Evolutionary conservation across 805 yeast species (phyloP), one percentile per base, ranked within the genome.

Genomic region (Yamadazyma insecticola): DNA sequence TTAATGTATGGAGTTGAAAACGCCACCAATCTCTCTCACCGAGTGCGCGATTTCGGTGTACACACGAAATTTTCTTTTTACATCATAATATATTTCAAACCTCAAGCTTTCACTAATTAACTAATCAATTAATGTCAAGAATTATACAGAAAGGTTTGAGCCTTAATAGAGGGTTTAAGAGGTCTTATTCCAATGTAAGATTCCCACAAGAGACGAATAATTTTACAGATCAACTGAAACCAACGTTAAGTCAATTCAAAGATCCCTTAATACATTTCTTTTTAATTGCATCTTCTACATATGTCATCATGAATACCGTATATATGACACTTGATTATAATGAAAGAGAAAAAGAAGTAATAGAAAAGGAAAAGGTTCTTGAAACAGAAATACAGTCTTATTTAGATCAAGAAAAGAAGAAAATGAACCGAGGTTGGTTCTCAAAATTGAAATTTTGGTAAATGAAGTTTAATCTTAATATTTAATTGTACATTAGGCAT

Each of bases 251-350:
- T 13, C 63, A 65, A 39, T 65, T 65, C 48, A 53, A 49, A 24
- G 47, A 45, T 34, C 67, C 72, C 4, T 41, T 63, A 19, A 47
- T 59, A 24, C 63, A 65, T 43, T 48, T 60, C 2, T 62, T 65
- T 30, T 50, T 65, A 16, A 38, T 65, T 18, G 67, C 70, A 4
- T 58, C 66, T 1, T 48, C 65, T 2, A 51, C 66, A 2, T 65
- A 58, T 41, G 49, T 65, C 44, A 43, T 50, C 7, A 42, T 63
- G 22, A 63, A 65, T 36, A 45, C 60, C 1, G 27, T 55, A 6
- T 61, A 65, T 60, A 43, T 47, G 15, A 37, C 45, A 6, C 39
- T 59, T 16, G 67, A 62, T 41, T 52, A 54, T 32, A n/a, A n/a
- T 25, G 48, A 48, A 2, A 56, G 51, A 28, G 41, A 33, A 19